Evolutionary conservation across 179 eudicot species (phyloP).

Genomic region (Corrigiola litoralis): DNA sequence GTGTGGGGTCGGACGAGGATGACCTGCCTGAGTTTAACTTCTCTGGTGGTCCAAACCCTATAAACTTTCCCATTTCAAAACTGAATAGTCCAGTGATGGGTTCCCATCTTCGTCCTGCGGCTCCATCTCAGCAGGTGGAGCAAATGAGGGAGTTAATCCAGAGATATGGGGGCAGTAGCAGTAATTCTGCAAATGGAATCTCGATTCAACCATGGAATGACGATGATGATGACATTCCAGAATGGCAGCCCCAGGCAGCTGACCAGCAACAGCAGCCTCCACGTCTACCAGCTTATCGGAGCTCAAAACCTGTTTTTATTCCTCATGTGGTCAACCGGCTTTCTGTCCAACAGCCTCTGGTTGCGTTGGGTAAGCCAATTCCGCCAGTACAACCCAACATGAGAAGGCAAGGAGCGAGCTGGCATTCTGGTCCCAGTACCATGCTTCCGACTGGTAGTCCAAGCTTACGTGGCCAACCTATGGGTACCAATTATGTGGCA

Average conservation of each 20-base stretch:
- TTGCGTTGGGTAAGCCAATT: slow-evolving; percentile 7
- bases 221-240: slow-evolving; percentile 76
- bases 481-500: slow-evolving; percentile 7
- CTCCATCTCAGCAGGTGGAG: slow-evolving; percentile 37
- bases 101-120: background rate
- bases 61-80: background rate
- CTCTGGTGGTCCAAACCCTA: slow-evolving; percentile 22
- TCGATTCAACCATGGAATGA: slow-evolving; percentile 47
- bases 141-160: slow-evolving; percentile 53
- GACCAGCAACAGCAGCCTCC: slow-evolving; percentile 11
- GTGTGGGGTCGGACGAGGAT: slow-evolving; percentile 47
- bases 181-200: slow-evolving; percentile 18
- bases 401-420: slow-evolving; percentile 16
- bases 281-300: slow-evolving; percentile 2
- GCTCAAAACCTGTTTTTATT: slow-evolving; percentile 15
- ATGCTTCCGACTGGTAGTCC: slow-evolving; percentile 1
- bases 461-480: slow-evolving; percentile 3
- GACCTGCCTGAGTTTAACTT: slow-evolving; percentile 80
- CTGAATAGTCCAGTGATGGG: slow-evolving; percentile 6
- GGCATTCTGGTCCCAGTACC: slow-evolving; percentile 19
- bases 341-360: background rate
- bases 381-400: slow-evolving; percentile 14
- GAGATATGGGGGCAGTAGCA: slow-evolving; percentile 59
- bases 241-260: slow-evolving; percentile 58
- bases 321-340: slow-evolving; percentile 10